Percentiles rank a stretch among this genome's conserved stretches.
These are phyloP conservation scores for Aspergillus sp. DNA, from an alignment of 2,329 filamentous ascomycete species.

Conservation along the genomic window DNA sequence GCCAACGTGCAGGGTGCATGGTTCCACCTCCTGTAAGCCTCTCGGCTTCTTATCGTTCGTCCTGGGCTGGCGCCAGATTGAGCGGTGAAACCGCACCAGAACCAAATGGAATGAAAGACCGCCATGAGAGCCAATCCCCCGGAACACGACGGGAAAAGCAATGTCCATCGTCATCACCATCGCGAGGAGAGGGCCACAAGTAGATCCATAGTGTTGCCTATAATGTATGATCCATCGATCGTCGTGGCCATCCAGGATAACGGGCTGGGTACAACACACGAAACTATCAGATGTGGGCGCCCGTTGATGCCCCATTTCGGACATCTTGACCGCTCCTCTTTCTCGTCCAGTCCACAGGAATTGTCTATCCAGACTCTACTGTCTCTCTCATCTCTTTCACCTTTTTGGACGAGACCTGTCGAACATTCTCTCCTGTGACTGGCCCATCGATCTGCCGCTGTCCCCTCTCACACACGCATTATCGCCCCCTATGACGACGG, in stretches of 20 bases:
- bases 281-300: constrained; percentile 12
- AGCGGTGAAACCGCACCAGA: constrained; percentile 26
- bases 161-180: not conserved
- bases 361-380: constrained; percentile 2
- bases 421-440: constrained; percentile 14
- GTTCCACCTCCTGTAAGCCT: constrained; percentile 17
- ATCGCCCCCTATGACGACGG: constrained; percentile 12
- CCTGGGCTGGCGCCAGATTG: constrained; percentile 14
- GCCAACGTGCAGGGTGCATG: constrained; percentile 22
- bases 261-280: constrained; percentile 5
- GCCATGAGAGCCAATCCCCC: constrained; percentile 20
- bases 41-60: constrained; percentile 23
- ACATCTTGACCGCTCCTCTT: constrained; percentile 20
- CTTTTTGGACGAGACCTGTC: constrained; percentile 10
- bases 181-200: not conserved
- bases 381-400: constrained; percentile 14
- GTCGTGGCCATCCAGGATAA: not conserved
- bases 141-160: constrained; percentile 21
- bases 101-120: constrained; percentile 13
- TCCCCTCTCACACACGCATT: constrained; percentile 13
- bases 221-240: constrained; percentile 5
- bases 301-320: constrained; percentile 16
- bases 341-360: not conserved
- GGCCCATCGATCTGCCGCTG: constrained; percentile 17
- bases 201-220: constrained; percentile 2